phyloP scores from a whole-genome alignment of 768 basidiomycete species.

The Podaxis sp. region DNA sequence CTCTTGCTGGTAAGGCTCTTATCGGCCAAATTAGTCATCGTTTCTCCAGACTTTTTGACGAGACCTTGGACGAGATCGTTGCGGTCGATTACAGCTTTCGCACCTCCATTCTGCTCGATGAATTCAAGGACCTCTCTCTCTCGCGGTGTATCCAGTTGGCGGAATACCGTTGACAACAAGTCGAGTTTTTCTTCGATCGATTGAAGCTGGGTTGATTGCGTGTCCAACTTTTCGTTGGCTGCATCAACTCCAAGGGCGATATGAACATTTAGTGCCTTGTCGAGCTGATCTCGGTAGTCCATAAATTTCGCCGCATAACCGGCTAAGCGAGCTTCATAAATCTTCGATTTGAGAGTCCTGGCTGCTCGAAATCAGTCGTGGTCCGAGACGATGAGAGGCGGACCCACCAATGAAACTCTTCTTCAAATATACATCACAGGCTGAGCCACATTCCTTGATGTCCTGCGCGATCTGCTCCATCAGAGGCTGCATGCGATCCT shows the following conservation, averaged over 20 bases:
- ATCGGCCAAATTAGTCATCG: conserved; percentile 22
- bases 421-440: conserved; percentile 46
- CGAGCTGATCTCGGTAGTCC: conserved; percentile 33
- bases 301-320: conserved; percentile 32
- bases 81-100: conserved; percentile 31
- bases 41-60: conserved; percentile 31
- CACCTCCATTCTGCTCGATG: conserved; percentile 41
- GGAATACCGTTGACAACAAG: conserved; percentile 33
- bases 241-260: conserved; percentile 36
- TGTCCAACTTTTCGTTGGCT: conserved; percentile 31
- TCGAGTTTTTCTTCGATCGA: conserved; percentile 32
- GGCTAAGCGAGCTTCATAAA: conserved; percentile 39
- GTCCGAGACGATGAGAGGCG: not conserved
- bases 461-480: conserved; percentile 34
- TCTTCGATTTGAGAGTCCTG: conserved; percentile 33
- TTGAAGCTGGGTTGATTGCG: conserved; percentile 19
- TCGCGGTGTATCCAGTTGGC: conserved; percentile 37
- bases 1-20: conserved; percentile 11
- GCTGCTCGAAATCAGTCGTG: conserved; percentile 22
- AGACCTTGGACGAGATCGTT: conserved; percentile 33
- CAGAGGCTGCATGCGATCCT: conserved; percentile 30
- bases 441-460: conserved; percentile 42
- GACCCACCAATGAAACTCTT: conserved; percentile 39
- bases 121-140: conserved; percentile 38
- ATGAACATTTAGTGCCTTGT: conserved; percentile 37